Evolutionary conservation across 2,329 filamentous ascomycete species (phyloP), one percentile per base, ranked within the genome.

Genomic region (Colletotrichum godetiae): DNA sequence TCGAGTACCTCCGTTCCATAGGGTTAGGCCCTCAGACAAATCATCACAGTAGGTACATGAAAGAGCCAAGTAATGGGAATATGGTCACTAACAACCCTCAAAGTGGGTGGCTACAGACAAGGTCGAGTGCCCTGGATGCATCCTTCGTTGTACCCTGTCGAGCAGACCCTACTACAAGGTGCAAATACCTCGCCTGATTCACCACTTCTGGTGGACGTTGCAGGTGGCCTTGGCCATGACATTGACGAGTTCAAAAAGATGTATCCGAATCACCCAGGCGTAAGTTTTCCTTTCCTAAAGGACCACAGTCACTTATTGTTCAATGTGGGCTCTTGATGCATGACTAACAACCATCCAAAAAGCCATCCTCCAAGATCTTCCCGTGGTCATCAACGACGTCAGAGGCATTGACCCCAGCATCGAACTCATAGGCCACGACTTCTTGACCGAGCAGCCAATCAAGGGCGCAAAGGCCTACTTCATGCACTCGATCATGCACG

Each of bases 351-450:
- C 3, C 15, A 42, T 19, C 5, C 37, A 42, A 15, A 78, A 81
- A 4, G 76, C 89, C 2, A 77, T 89, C 0, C 78, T 89, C 0
- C 86, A 90, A 74, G 88, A 89, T 72, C 78, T 86, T 6, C 81
- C 83, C 0, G 77, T 80, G 2, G 84, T 88, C 6, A 81, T 85
- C 22, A 74, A 68, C 10, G 77, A 82, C 61, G 79, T 81, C 31
- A 69, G 77, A 29, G 73, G 78, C 2, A 75, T 84, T 0, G 78
- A 81, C 56, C 12, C 27, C 0, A 69, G 65, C 4, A 82, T 85
- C 46, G 77, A 81, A 64, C 68, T 75, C 4, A 82, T 87, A 80
- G 77, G 76, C 3, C 81, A 88, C 72, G 84, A 88, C 74, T 88
- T 88, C 69, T 83, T 84, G 68, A 84, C 79, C 0, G 81, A 84